Evolutionary conservation across 345 rosid genomes (phyloP), one percentile per base, ranked within the genome.

Genomic region (Populus tremula): DNA sequence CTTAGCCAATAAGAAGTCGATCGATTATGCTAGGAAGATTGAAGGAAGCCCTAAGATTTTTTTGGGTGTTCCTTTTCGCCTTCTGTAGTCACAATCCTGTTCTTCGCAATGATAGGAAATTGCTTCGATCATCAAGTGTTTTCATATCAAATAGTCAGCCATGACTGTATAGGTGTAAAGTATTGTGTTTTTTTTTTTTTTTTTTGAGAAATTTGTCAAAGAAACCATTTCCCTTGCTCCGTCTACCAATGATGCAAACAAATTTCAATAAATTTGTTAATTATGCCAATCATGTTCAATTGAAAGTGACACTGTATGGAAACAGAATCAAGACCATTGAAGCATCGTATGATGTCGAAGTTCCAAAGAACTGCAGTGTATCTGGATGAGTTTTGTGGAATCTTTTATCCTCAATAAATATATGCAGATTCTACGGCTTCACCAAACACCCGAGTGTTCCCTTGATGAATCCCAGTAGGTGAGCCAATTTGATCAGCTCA

Each of bases 401-500:
- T 74, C 85, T 86, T 66, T 90, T 85, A 8, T 90, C 95, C 83
- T 88, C 89, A 74, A 53, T 65, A 25, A 77, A 87, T 6, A 89
- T 76, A 69, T 83, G 88, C 82, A 90, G 77, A 75, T 90, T 91
- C 73, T 87, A 84, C 23, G 89, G 85, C 77, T 87, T 87, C 91
- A 87, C 80, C 21, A 91, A 76, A 78, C 82, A 91, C 65, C 74
- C 76, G 54, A 91, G 69, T 6, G 90, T 92, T 21, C 77, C 86
- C 71, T 83, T 89, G 62, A 86, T 77, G 56, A 89, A 88, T 29
- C 86, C 87, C 61, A 91, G 43, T 71, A 90, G 47, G 80, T 80
- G 87, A 41, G 85, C 94, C 87, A 88, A 69, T 84, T 84, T 90
- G 67, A 93, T 83, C 39, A 91, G 84, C 85, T 87, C 91, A 1